These are phyloP conservation scores for Favolaschia claudopus DNA, from an alignment of 768 basidiomycete genomes.

Conservation along the genomic window DNA sequence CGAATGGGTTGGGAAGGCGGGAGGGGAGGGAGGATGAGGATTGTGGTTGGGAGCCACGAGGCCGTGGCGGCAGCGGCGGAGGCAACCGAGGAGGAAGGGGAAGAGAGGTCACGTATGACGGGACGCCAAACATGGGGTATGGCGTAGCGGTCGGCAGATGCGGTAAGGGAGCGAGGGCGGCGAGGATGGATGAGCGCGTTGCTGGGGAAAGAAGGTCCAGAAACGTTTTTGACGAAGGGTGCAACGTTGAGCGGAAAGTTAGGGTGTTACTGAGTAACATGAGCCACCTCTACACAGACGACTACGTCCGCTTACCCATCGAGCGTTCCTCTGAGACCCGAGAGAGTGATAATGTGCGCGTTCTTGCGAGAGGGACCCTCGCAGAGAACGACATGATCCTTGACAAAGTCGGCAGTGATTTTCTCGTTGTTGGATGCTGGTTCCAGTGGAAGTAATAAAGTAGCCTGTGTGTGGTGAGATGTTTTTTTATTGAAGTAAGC, in stretches of 20 bases:
- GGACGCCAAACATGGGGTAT: conserved; percentile 58
- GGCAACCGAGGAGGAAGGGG: conserved; percentile 58
- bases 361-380: conserved; percentile 56
- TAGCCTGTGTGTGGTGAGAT: conserved; percentile 59
- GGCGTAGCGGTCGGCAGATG: conserved; percentile 39
- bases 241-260: conserved; percentile 52
- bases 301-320: conserved; percentile 55
- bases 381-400: conserved; percentile 82
- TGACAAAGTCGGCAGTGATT: conserved; percentile 77
- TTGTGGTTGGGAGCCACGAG: conserved; percentile 23
- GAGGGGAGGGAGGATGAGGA: conserved; percentile 53
- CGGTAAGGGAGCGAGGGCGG: conserved; percentile 64
- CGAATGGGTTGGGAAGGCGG: conserved; percentile 77
- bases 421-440: conserved; percentile 56
- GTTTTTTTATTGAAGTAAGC: neutral
- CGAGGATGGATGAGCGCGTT: conserved; percentile 40
- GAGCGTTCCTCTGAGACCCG: conserved; percentile 80
- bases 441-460: conserved; percentile 80
- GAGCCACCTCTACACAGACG: neutral
- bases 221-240: conserved; percentile 49
- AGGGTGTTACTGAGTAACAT: conserved; percentile 43
- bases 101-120: conserved; percentile 52
- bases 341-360: conserved; percentile 75
- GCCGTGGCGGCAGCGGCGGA: conserved; percentile 44
- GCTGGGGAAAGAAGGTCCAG: conserved; percentile 45